Conservation (phyloP, 208 protist species). For the Giardia duodenalis region DNA sequence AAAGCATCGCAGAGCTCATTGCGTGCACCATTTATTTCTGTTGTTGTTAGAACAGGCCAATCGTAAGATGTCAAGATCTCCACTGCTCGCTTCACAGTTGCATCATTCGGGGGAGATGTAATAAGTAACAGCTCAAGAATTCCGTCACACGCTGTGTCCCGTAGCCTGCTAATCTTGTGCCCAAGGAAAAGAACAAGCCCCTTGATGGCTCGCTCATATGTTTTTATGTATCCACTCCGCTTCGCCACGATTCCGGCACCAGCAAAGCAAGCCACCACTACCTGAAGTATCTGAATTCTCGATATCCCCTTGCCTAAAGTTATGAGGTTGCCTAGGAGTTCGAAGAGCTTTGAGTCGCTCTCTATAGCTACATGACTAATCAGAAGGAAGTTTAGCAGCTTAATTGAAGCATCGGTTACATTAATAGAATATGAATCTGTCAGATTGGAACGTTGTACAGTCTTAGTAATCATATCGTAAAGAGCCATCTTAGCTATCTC, state of each 20-base stretch:
- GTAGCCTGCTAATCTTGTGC: neutral
- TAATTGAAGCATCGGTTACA: neutral
- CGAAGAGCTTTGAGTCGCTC: neutral
- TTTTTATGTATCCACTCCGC: neutral
- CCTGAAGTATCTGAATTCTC: neutral
- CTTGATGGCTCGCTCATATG: neutral
- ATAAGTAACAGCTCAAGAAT: neutral
- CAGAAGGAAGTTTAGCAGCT: neutral
- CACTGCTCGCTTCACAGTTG: neutral
- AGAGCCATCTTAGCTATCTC: no score
- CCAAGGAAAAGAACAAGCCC: neutral
- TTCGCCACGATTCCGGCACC: neutral
- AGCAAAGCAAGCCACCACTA: neutral
- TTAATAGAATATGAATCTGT: neutral
- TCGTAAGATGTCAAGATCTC: neutral
- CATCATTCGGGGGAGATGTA: neutral
- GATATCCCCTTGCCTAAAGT: neutral
- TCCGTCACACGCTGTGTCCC: neutral
- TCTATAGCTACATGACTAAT: neutral
- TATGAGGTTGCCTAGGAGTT: neutral
- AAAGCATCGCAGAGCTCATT: neutral
- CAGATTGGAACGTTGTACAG: no score
- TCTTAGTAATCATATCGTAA: no score
- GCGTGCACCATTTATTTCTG: neutral
- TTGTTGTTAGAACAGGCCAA: neutral